phyloP scores from a whole-genome alignment of 179 eudicot genomes.

The Kewa caespitosa region DNA sequence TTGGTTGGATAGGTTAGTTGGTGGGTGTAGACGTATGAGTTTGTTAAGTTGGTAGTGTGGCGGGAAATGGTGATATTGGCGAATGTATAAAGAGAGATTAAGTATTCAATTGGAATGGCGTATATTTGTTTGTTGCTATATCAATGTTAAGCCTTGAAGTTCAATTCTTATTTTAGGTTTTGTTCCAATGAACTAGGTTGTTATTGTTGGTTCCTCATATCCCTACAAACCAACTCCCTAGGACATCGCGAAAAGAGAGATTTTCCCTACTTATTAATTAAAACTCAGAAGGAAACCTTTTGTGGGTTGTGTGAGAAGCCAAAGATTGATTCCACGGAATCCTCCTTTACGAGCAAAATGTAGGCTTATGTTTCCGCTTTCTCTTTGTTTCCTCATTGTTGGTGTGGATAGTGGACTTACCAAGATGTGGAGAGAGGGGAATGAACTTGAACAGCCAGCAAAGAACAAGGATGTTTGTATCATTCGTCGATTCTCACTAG shows the following conservation, averaged over 20 bases:
- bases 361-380: neutral
- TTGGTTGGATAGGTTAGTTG: slow-evolving; percentile 11
- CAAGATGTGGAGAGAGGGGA: neutral
- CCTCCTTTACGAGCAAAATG: neutral
- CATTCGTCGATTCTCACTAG: no score
- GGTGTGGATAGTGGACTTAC: neutral
- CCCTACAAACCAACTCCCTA: no score
- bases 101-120: neutral
- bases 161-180: neutral
- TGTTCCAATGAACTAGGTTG: neutral
- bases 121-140: neutral
- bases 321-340: neutral
- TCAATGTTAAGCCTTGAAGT: neutral
- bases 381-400: no score
- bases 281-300: neutral
- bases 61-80: slow-evolving; percentile 17
- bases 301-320: no score
- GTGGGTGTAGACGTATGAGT: neutral
- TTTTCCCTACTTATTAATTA: no score
- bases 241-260: no score
- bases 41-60: slow-evolving; percentile 9
- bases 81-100: neutral
- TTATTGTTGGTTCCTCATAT: no score
- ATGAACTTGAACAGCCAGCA: neutral
- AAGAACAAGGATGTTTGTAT: no score